A percentile compares a stretch with the other conserved stretches of the same genome.
Evolutionary conservation across 1,284 basidiomycete genomes (phyloP).

Genomic region (Ceratobasidium sp.): DNA sequence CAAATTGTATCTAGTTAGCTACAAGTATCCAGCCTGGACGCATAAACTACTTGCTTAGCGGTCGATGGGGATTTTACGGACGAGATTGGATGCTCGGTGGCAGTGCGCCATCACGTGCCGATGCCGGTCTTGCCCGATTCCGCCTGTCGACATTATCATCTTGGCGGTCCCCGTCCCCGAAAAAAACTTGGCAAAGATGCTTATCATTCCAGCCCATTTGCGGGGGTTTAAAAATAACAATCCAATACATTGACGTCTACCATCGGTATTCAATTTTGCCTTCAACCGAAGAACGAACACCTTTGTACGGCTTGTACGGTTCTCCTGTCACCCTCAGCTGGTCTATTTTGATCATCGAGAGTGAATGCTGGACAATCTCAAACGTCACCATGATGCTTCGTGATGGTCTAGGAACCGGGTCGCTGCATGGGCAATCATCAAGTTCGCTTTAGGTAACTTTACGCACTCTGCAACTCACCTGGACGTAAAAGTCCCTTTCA

Average conservation of each 20-base stretch:
- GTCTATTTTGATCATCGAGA: conserved; percentile 83
- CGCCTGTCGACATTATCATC: not conserved
- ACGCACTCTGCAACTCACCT: conserved; percentile 54
- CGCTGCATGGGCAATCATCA: conserved; percentile 47
- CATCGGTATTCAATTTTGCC: conserved; percentile 40
- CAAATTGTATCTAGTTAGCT: not conserved
- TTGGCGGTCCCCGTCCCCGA: too few species aligned
- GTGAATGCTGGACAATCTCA: conserved; percentile 73
- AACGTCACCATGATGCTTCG: conserved; percentile 77
- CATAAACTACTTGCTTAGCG: conserved; percentile 14
- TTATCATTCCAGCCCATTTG: not conserved
- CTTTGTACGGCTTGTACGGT: conserved; percentile 68
- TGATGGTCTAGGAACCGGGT: conserved; percentile 60
- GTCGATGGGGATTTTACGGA: conserved; percentile 32
- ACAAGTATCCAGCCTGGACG: not conserved
- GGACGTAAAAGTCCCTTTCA: conserved; percentile 80
- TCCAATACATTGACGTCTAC: conserved; percentile 10
- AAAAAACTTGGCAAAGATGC: conserved; percentile 2
- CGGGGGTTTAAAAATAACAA: not conserved
- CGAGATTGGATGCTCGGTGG: conserved; percentile 22
- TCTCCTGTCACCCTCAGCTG: conserved; percentile 84
- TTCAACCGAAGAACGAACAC: conserved; percentile 54
- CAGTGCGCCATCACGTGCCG: conserved; percentile 27
- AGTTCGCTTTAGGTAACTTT: not conserved
- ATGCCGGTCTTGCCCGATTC: conserved; percentile 25